Conservation (phyloP, 1,284 basidiomycete species). For the Puccinia coronata region DNA sequence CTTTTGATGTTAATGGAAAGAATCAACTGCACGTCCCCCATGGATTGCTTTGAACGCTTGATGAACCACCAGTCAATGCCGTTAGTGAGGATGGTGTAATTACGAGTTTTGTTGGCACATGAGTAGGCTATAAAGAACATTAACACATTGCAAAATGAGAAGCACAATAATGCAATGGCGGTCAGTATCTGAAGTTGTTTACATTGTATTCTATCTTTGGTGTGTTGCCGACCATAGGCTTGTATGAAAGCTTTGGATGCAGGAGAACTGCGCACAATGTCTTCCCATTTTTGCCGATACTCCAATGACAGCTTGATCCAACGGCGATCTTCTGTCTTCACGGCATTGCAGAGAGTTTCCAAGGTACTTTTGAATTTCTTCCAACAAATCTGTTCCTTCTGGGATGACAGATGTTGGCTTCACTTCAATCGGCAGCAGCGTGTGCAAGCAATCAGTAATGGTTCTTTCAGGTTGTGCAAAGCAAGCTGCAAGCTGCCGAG, state of each 20-base stretch:
- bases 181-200: not conserved
- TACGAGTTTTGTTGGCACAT: slow-evolving; percentile 2
- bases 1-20: slow-evolving; percentile 5
- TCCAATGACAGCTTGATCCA: not conserved
- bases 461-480: not conserved
- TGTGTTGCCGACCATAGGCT: not conserved
- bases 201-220: not conserved
- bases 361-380: slow-evolving; percentile 2
- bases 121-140: not conserved
- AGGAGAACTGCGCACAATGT: not conserved
- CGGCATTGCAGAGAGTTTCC: not conserved
- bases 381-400: not conserved
- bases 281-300: not conserved
- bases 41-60: not conserved
- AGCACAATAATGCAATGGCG: not conserved
- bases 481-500: not conserved
- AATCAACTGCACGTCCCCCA: slow-evolving; percentile 1
- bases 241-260: slow-evolving; percentile 8
- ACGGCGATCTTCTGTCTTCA: not conserved
- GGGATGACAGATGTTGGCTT: not conserved
- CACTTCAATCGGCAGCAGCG: slow-evolving; percentile 1
- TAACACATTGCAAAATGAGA: not conserved
- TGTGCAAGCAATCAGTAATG: not conserved
- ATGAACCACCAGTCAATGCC: slow-evolving; percentile 16
- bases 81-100: slow-evolving; percentile 4